phyloP scores from a whole-genome alignment of 2,329 filamentous ascomycete genomes.

The Talaromyces verruculosus region DNA sequence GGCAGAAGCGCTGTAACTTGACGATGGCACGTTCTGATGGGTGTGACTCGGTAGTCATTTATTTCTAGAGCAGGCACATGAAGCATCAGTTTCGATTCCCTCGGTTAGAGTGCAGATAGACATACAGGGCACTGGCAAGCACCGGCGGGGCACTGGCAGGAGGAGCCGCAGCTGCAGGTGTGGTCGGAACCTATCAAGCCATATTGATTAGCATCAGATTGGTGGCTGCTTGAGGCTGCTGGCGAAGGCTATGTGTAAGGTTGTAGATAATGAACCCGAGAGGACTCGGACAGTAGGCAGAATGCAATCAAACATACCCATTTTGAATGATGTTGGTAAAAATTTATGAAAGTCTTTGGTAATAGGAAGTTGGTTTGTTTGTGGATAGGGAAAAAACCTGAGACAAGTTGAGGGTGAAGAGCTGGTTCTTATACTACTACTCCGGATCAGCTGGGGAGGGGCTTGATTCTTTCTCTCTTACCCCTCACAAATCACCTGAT shows the following conservation, averaged over 20 bases:
- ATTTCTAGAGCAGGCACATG: conserved; percentile 2
- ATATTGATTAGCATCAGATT: background rate
- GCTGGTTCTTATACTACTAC: background rate
- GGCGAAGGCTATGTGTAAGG: background rate
- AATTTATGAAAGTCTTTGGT: background rate
- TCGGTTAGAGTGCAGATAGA: background rate
- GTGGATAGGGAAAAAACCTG: background rate
- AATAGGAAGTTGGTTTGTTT: conserved; percentile 1
- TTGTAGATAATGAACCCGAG: background rate
- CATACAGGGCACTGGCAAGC: conserved; percentile 16
- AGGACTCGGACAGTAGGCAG: background rate
- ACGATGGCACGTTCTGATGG: background rate
- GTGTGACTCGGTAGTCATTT: background rate
- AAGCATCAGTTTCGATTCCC: background rate
- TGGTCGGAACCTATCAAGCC: conserved; percentile 12
- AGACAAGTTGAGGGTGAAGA: background rate
- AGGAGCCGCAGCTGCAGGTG: conserved; percentile 18
- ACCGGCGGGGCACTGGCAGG: conserved; percentile 18
- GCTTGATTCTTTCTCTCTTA: background rate
- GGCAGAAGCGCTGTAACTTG: background rate
- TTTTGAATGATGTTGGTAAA: conserved; percentile 11
- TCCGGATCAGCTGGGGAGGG: background rate
- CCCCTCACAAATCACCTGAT: conserved; percentile 18
- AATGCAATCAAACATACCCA: background rate
- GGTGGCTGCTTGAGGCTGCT: background rate